A percentile compares a stretch with the other conserved stretches of the same genome.
These are phyloP conservation scores for Kodamaea kaohsiungensis DNA, from an alignment of 805 yeast genomes.

Conservation along the genomic window DNA sequence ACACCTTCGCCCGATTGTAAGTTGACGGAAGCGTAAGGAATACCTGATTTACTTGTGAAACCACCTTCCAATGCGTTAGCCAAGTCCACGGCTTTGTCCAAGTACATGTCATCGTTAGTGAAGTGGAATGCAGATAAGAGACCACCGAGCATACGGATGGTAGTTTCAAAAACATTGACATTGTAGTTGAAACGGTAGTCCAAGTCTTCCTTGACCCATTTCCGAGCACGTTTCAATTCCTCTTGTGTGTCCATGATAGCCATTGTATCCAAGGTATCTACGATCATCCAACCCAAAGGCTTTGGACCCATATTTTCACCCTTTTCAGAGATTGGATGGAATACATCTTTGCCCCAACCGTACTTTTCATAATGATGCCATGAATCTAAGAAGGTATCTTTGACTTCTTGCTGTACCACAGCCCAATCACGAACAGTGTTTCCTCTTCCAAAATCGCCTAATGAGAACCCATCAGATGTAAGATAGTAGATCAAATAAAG, in stretches of 20 bases:
- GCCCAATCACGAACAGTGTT: conserved; percentile 40
- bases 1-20: conserved; percentile 62
- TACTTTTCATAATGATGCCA: conserved; percentile 75
- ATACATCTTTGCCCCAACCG: conserved; percentile 86
- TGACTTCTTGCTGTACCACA: conserved; percentile 56
- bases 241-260: conserved; percentile 69
- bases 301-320: conserved; percentile 75
- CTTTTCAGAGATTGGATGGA: conserved; percentile 60
- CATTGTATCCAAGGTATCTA: conserved; percentile 83
- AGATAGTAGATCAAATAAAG: conserved; percentile 42
- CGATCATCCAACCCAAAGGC: conserved; percentile 93
- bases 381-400: conserved; percentile 65
- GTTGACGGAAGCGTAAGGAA: conserved; percentile 82
- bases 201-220: conserved; percentile 74
- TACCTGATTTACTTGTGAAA: conserved; percentile 62
- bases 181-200: conserved; percentile 69
- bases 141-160: conserved; percentile 93
- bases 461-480: conserved; percentile 10
- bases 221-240: conserved; percentile 61
- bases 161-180: conserved; percentile 89
- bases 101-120: conserved; percentile 65
- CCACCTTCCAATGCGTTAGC: conserved; percentile 75
- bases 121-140: conserved; percentile 79
- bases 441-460: neutral
- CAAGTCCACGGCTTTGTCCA: conserved; percentile 73